Base-by-base conservation (phyloP, 2,329 filamentous ascomycete species). In the Pseudogymnoascus sp. region DNA sequence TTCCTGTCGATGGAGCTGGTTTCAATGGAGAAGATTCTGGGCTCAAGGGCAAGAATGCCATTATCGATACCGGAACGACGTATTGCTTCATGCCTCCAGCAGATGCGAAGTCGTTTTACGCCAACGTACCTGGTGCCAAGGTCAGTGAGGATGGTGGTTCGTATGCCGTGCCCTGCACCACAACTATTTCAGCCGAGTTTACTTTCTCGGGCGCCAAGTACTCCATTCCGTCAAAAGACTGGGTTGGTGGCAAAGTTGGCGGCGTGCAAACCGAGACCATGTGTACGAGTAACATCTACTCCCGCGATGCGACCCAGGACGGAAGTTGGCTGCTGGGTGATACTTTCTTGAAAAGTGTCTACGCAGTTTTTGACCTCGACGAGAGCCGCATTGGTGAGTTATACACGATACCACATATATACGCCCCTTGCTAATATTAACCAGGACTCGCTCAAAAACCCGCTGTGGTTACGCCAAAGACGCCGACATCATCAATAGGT, bases 271-370 rank as follows among this genome's bases (percentile, higher is more conserved):
- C 29, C 10, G n/a, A 56, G 29, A 80, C 79, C 29, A 73, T 74
- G 29, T 88, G 86, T 71, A 81, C 84, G 17, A 93, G 89, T 73
- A 92, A 90, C 69, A 83, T 96, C 37, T 87, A 91, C 62, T 89
- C 88, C 1, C 81, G 85, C 26, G 83, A 88, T 71, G 84, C 90
- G 13, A 86, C 91, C 56, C 76, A 80, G 0, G 80, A 66, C 13
- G 66, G 78, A 69, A 69, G 86, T 29, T 96, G 91, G 91, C 79
- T 96, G n/a, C 75, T 96, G 0, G 92, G 92, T 1, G 91, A 92
- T 68, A 84, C 88, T 0, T 96, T 96, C 70, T 76, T 96, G 65
- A 96, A 96, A 78, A 96, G 96, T 69, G 91, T 96, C 15, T 96
- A 96, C 72, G 80, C 85, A 1, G 87, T 95, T 23, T 96, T 96